These are phyloP conservation scores for Trametes polyzona DNA, from an alignment of 1,284 basidiomycete genomes.

Conservation along the genomic window DNA sequence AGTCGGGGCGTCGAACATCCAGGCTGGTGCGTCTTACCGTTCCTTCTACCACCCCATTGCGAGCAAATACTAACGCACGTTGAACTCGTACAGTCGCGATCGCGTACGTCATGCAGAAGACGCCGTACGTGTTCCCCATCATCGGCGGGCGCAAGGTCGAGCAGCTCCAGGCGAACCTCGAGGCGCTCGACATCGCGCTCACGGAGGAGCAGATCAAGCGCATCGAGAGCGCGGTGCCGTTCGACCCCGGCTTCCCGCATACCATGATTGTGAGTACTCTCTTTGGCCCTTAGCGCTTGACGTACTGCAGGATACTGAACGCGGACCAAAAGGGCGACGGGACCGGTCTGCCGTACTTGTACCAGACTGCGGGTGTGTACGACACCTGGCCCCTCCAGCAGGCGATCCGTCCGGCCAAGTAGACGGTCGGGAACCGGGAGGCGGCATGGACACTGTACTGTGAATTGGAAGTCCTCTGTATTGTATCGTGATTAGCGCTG, in stretches of 20 bases:
- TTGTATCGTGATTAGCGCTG: too few species aligned
- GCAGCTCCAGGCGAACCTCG: conserved; percentile 49
- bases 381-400: neutral
- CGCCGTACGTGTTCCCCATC: neutral
- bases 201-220: conserved; percentile 44
- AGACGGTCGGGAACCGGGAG: neutral
- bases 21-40: conserved; percentile 40
- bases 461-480: too few species aligned
- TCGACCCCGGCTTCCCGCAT: conserved; percentile 47
- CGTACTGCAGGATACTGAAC: neutral
- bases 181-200: conserved; percentile 47
- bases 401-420: neutral
- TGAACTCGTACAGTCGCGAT: neutral
- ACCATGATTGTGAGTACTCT: conserved; percentile 40
- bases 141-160: conserved; percentile 51
- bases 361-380: neutral
- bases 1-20: conserved; percentile 26
- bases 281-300: neutral
- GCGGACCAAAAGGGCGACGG: neutral
- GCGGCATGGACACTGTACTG: too few species aligned
- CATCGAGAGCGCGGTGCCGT: conserved; percentile 43
- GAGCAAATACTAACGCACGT: too few species aligned
- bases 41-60: too few species aligned
- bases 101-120: conserved; percentile 25
- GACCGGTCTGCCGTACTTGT: neutral